Evolutionary conservation across 1,284 basidiomycete genomes (phyloP).

Genomic region (Gomphus sp.): DNA sequence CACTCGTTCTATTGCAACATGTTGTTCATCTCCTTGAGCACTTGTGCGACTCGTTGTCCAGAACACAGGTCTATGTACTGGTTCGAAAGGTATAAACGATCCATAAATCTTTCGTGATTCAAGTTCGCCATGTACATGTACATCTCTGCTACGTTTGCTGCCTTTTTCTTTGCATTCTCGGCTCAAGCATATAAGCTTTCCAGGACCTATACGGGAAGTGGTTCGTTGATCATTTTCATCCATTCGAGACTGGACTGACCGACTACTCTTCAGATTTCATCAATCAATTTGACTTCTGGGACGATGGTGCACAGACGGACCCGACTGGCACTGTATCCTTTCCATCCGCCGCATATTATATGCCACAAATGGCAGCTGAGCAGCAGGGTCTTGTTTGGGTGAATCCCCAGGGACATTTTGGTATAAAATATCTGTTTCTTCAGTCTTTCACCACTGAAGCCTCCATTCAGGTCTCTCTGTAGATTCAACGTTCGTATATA

Average conservation of each 20-base stretch:
- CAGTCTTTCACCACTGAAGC: not conserved
- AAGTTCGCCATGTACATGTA: no score
- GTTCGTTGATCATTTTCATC: not conserved
- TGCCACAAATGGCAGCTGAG: not conserved
- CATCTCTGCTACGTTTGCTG: no score
- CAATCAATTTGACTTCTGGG: slow-evolving; percentile 1
- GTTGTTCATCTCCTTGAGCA: no score
- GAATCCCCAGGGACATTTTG: slow-evolving; percentile 6
- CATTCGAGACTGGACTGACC: not conserved
- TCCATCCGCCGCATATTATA: slow-evolving; percentile 7
- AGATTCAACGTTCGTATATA: slow-evolving; percentile 4
- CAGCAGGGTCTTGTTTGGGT: slow-evolving; percentile 7
- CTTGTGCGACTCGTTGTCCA: no score
- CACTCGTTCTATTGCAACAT: no score
- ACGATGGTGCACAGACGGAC: not conserved
- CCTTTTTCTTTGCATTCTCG: not conserved
- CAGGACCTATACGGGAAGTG: not conserved
- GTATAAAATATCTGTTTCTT: not conserved
- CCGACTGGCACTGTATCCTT: not conserved
- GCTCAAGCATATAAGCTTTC: not conserved
- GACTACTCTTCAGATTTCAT: slow-evolving; percentile 1
- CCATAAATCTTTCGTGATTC: no score
- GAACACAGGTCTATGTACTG: no score
- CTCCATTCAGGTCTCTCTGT: slow-evolving; percentile 1
- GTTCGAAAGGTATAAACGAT: no score